These are phyloP conservation scores for Myxozyma melibiosi DNA, from an alignment of 805 yeast genomes.

Conservation along the genomic window DNA sequence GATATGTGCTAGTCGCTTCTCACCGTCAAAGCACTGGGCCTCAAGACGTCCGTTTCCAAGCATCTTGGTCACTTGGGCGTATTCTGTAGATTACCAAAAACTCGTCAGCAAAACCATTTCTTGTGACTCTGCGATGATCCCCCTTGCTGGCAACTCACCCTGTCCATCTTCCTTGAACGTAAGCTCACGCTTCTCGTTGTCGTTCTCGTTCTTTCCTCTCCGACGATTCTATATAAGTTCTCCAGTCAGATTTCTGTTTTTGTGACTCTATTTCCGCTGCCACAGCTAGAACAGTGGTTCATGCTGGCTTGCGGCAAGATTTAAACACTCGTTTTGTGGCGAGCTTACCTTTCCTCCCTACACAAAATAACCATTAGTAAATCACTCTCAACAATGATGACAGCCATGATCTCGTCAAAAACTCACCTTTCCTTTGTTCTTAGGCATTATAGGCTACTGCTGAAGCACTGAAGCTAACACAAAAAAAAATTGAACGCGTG, in stretches of 20 bases:
- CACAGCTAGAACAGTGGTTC: no score
- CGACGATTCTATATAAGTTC: slow-evolving; percentile 66
- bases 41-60: slow-evolving; percentile 97
- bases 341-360: slow-evolving; percentile 50
- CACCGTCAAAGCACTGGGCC: slow-evolving; percentile 92
- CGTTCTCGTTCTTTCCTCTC: slow-evolving; percentile 96
- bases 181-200: slow-evolving; percentile 91
- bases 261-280: not conserved
- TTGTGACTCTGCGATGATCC: no score
- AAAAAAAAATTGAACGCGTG: not conserved
- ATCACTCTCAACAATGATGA: not conserved
- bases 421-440: slow-evolving; percentile 68
- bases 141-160: slow-evolving; percentile 37
- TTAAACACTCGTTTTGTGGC: not conserved
- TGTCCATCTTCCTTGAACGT: slow-evolving; percentile 92
- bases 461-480: not conserved
- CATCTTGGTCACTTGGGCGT: slow-evolving; percentile 98
- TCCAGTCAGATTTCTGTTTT: not conserved
- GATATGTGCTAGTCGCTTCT: slow-evolving; percentile 92
- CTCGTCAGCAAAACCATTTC: not conserved
- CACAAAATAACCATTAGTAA: not conserved
- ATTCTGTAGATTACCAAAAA: slow-evolving; percentile 51
- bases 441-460: slow-evolving; percentile 59
- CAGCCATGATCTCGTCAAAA: not conserved
- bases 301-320: not conserved